Base-by-base conservation (phyloP, 768 basidiomycete genomes). In the Agaricus bisporus region DNA sequence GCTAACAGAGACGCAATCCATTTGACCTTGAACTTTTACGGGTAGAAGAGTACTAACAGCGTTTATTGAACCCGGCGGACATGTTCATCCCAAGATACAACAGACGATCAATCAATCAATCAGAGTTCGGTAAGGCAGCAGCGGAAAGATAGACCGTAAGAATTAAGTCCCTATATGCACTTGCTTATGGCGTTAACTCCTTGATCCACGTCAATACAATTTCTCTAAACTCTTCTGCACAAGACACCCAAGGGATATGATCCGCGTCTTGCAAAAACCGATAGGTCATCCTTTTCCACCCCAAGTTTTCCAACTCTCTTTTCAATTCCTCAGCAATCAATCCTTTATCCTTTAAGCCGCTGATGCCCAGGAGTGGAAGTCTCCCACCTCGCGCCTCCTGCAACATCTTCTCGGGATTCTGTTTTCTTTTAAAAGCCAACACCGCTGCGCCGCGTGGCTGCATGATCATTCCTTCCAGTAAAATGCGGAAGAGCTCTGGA, bases 231-330 rank as follows among this genome's bases (percentile, higher is more conserved):
- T 39, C 56, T 4, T 58, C 60, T 2, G 62, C 55, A 29, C 60
- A 46, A 35, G 58, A 57, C 44, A 68, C 49, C 66, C 66, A 68
- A 5, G 62, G 60, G 47, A 65, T 62, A 50, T 70, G 70, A 41
- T 65, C 68, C 15, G 61, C 64, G 11, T 66, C 59, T 6, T 58
- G 55, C 9, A 70, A 54, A 11, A 41, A 38, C 17, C 47, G 38
- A 62, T 63, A 5, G 66, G 59, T 11, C 59, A 52, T 17, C 45
- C 62, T 48, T 61, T 46, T 49, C 66, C 56, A 49, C 52, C 59
- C 66, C 68, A 68, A 6, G 56, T 63, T 32, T 57, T 59, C 35
- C 62, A 48, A 15, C 56, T 60, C n/a, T 62, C 51, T 44, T 64
- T 53, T 14, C 56, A 57, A 47, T 48, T 37, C 68, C 22, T 61